These are phyloP conservation scores for Nannochloropsis salina DNA, from an alignment of 108 stramenopile species.

Conservation along the genomic window DNA sequence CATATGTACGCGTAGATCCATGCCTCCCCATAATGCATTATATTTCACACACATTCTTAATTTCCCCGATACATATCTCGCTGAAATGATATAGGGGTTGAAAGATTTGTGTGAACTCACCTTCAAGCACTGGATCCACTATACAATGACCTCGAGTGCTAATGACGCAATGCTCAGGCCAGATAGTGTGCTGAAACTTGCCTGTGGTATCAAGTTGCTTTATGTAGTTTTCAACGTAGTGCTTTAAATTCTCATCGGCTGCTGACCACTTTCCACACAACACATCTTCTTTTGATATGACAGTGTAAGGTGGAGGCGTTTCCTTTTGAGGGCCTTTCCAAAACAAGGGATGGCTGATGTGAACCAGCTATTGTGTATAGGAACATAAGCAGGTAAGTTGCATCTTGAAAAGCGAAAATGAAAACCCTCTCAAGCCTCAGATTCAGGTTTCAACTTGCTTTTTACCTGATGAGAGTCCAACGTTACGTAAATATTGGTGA, in stretches of 20 bases:
- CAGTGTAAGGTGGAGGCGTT: constrained; percentile 73
- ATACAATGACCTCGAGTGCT: constrained; percentile 64
- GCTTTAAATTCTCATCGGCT: constrained; percentile 30
- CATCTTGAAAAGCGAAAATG: too few species aligned
- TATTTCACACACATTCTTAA: too few species aligned
- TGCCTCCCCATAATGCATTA: too few species aligned
- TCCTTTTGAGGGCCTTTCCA: constrained; percentile 57
- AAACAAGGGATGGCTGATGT: constrained; percentile 87
- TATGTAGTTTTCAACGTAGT: constrained; percentile 46
- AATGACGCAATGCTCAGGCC: constrained; percentile 94
- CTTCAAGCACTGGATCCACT: not conserved
- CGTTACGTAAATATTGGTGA: constrained; percentile 75
- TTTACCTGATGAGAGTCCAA: constrained; percentile 74
- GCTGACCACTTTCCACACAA: constrained; percentile 63
- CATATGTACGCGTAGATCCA: too few species aligned
- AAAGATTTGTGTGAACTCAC: not conserved
- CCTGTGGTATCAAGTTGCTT: constrained; percentile 62
- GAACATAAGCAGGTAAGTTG: not conserved
- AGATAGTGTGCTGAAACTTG: constrained; percentile 69
- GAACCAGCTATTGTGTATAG: constrained; percentile 46
- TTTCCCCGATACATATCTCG: too few species aligned
- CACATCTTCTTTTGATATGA: constrained; percentile 65
- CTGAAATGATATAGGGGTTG: too few species aligned
- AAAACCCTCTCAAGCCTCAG: not conserved
- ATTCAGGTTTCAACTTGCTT: constrained; percentile 23